A percentile compares a stretch with the other conserved stretches of the same genome.
These are phyloP conservation scores for Rhodotorula sp. DNA, from an alignment of 1,284 basidiomycete species.

Conservation along the genomic window DNA sequence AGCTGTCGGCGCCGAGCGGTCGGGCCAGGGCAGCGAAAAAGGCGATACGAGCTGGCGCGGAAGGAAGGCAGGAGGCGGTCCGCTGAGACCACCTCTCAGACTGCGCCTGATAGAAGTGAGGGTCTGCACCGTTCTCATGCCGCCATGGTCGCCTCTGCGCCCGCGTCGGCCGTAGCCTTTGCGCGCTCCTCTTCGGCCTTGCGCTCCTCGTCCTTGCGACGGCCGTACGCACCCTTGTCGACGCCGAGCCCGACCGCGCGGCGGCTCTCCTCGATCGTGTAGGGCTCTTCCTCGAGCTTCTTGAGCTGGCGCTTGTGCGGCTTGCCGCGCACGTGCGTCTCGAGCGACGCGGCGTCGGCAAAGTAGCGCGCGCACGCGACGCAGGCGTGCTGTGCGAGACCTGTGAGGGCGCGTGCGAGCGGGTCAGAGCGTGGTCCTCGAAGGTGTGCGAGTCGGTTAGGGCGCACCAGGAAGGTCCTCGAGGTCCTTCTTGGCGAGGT, in stretches of 20 bases:
- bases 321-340: conserved; percentile 35
- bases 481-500: conserved; percentile 34
- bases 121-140: not conserved
- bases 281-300: conserved; percentile 40
- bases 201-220: conserved; percentile 27
- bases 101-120: no score
- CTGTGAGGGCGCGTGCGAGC: not conserved
- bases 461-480: conserved; percentile 38
- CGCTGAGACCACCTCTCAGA: no score
- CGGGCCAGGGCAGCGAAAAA: no score
- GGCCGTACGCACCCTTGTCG: conserved; percentile 37
- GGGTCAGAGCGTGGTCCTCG: not conserved
- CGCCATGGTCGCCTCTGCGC: conserved; percentile 4
- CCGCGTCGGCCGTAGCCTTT: not conserved
- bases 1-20: no score
- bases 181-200: conserved; percentile 14
- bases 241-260: conserved; percentile 34
- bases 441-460: not conserved
- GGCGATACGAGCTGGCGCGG: no score
- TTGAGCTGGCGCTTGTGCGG: conserved; percentile 40
- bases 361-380: conserved; percentile 41
- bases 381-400: conserved; percentile 37
- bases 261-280: conserved; percentile 38
- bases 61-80: no score
- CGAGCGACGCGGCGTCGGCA: conserved; percentile 33